A percentile compares a stretch with the other conserved stretches of the same genome.
phyloP scores from a whole-genome alignment of 306 rosid species.

The Trifolium dubium region DNA sequence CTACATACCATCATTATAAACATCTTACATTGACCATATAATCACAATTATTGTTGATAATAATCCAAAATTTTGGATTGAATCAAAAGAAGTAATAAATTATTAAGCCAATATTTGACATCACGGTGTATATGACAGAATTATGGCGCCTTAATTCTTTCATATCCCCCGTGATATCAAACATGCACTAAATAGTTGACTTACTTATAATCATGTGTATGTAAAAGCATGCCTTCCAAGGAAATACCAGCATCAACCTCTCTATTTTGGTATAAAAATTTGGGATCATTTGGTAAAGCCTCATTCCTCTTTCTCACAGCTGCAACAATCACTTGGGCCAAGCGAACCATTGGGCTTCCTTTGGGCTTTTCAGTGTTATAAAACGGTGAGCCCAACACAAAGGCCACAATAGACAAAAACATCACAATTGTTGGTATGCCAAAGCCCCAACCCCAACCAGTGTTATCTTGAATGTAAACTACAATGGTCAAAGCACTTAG shows the following conservation, averaged over 20 bases:
- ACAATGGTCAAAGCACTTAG: constrained; percentile 72
- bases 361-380: constrained; percentile 59
- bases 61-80: neutral
- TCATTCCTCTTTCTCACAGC: constrained; percentile 64
- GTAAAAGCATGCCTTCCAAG: constrained; percentile 64
- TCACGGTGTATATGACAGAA: too few relatives aligned
- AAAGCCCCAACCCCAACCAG: constrained; percentile 90
- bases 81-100: neutral
- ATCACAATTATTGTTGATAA: too few relatives aligned
- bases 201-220: constrained; percentile 58
- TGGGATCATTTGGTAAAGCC: constrained; percentile 49
- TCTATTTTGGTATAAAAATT: constrained; percentile 55
- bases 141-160: too few relatives aligned
- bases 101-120: too few relatives aligned
- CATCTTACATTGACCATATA: too few relatives aligned
- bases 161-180: too few relatives aligned
- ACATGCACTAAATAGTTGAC: constrained; percentile 1
- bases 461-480: constrained; percentile 77
- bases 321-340: constrained; percentile 69
- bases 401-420: constrained; percentile 63
- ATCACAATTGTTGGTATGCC: constrained; percentile 77
- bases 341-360: constrained; percentile 77
- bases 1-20: too few relatives aligned
- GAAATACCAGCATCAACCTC: constrained; percentile 65
- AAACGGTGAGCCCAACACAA: constrained; percentile 69